These are phyloP conservation scores for Claviceps sp. DNA, from an alignment of 2,329 filamentous ascomycete species.

Conservation along the genomic window DNA sequence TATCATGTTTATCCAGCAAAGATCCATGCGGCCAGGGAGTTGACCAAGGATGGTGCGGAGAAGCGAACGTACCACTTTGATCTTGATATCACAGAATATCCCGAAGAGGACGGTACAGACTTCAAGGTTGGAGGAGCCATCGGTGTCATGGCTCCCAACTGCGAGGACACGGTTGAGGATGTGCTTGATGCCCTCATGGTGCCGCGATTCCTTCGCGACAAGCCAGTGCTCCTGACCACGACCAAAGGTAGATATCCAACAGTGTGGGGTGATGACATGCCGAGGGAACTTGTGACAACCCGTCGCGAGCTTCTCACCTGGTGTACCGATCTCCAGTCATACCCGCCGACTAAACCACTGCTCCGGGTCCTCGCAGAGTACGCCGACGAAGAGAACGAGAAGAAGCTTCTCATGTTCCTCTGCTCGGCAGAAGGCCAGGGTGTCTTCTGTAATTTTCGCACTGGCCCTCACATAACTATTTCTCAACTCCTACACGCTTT, in stretches of 20 bases:
- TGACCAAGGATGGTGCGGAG: slow-evolving; percentile 79
- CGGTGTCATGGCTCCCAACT: slow-evolving; percentile 82
- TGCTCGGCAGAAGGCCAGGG: slow-evolving; percentile 84
- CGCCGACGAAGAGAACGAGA: slow-evolving; percentile 66
- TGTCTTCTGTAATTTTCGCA: slow-evolving; percentile 87
- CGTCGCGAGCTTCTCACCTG: slow-evolving; percentile 85
- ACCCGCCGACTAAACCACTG: slow-evolving; percentile 77
- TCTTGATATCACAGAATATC: slow-evolving; percentile 90
- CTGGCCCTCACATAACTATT: slow-evolving; percentile 73
- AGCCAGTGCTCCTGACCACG: slow-evolving; percentile 67
- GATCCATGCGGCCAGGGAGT: slow-evolving; percentile 68
- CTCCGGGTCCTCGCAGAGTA: slow-evolving; percentile 79
- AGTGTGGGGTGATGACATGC: slow-evolving; percentile 85
- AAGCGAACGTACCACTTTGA: slow-evolving; percentile 98
- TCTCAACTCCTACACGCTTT: slow-evolving; percentile 82
- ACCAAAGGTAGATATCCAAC: slow-evolving; percentile 83
- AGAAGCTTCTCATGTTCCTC: slow-evolving; percentile 76
- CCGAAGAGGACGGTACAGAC: slow-evolving; percentile 68
- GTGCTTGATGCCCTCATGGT: slow-evolving; percentile 71
- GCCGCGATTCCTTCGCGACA: slow-evolving; percentile 71
- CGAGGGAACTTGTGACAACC: slow-evolving; percentile 79
- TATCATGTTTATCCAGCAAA: slow-evolving; percentile 87
- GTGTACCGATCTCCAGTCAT: slow-evolving; percentile 89
- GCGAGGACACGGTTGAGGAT: slow-evolving; percentile 62
- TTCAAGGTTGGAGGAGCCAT: slow-evolving; percentile 96